phyloP scores from a whole-genome alignment of 139 green algal genomes.

The Picochlorum sp. region DNA sequence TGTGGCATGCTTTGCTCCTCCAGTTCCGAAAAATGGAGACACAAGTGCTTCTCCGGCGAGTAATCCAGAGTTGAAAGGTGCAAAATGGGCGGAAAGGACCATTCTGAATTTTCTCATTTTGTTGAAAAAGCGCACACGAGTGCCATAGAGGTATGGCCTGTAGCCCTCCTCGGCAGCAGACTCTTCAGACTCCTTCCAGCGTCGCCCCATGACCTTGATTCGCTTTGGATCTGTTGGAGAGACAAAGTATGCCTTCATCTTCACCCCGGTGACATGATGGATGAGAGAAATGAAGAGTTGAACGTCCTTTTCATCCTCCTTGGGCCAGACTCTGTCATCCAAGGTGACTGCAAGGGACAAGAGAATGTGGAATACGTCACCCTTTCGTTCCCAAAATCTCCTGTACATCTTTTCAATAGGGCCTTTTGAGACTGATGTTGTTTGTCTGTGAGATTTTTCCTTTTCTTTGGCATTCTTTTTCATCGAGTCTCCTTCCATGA shows the following conservation, averaged over 20 bases:
- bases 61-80: constrained; percentile 33
- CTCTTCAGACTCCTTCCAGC: background rate
- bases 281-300: constrained; percentile 24
- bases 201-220: constrained; percentile 3
- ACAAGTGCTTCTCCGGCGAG: constrained; percentile 33
- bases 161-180: background rate
- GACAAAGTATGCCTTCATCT: constrained; percentile 20
- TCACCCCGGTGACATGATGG: constrained; percentile 23
- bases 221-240: background rate
- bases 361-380: constrained; percentile 40
- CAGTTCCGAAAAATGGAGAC: constrained; percentile 33
- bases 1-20: constrained; percentile 8
- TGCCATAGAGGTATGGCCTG: background rate
- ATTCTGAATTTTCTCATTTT: constrained; percentile 1
- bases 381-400: constrained; percentile 33
- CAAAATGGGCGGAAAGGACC: constrained; percentile 22
- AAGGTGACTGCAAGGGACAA: constrained; percentile 23
- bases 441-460: background rate
- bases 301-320: constrained; percentile 20
- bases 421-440: background rate
- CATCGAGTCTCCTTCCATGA: background rate
- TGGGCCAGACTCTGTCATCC: constrained; percentile 26
- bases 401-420: constrained; percentile 13
- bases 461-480: background rate
- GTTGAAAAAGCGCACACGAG: background rate